Percentiles rank a stretch among this genome's conserved stretches.
phyloP scores from a whole-genome alignment of 257 asterid genomes.

The Nemophila menziesii region DNA sequence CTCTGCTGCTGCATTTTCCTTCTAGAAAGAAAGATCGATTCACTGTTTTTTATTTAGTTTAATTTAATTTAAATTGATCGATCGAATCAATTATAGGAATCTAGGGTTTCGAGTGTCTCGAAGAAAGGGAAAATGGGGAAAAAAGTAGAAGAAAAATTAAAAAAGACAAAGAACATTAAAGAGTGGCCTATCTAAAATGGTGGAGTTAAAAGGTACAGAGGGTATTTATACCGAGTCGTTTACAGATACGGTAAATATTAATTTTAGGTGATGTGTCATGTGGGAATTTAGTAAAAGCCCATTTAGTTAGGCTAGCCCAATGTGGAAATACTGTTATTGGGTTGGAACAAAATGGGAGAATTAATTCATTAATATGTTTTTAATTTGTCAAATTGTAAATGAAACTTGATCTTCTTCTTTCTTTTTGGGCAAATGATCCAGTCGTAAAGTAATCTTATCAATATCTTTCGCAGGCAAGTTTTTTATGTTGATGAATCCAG shows the following conservation, averaged over 20 bases:
- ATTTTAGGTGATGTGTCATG: no score
- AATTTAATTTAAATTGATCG: background rate
- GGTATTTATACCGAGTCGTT: conserved; percentile 11
- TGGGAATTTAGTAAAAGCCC: no score
- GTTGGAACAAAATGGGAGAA: no score
- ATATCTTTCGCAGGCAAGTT: no score
- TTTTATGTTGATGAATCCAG: no score
- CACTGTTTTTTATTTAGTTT: background rate
- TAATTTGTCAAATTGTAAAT: no score
- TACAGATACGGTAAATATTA: background rate
- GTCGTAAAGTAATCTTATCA: no score
- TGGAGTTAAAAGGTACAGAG: conserved; percentile 8
- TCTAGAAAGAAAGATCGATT: conserved; percentile 7
- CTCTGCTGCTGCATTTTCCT: conserved; percentile 56
- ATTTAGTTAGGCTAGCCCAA: no score
- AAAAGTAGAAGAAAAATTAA: conserved; percentile 5
- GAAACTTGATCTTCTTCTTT: no score
- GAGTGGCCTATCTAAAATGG: conserved; percentile 19
- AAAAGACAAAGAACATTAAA: conserved; percentile 4
- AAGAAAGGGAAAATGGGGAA: conserved; percentile 3
- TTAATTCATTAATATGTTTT: no score
- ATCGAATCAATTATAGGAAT: conserved; percentile 16
- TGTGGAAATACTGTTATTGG: no score
- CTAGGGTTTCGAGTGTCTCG: conserved; percentile 40
- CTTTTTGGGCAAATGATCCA: no score